Conservation (phyloP, 805 yeast species). For the Suhomyces canberraensis region DNA sequence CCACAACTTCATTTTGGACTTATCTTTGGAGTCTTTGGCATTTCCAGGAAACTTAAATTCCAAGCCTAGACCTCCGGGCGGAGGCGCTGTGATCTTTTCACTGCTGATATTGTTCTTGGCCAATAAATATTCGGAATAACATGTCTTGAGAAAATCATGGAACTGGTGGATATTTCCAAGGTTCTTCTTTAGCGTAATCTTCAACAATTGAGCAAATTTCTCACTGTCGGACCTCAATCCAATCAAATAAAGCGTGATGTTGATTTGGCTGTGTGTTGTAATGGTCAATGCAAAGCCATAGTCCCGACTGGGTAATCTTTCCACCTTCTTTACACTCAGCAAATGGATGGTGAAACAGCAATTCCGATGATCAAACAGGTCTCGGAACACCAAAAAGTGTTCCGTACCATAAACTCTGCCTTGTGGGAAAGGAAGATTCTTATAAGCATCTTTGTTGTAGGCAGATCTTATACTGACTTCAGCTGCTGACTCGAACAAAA, state of each 20-base stretch:
- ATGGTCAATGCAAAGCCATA: constrained; percentile 78
- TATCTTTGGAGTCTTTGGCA: constrained; percentile 70
- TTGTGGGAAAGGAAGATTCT: constrained; percentile 39
- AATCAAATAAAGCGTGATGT: constrained; percentile 65
- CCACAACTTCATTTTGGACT: constrained; percentile 88
- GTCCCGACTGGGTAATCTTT: constrained; percentile 72
- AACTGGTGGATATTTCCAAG: constrained; percentile 59
- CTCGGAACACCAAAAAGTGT: constrained; percentile 72
- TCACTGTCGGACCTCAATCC: constrained; percentile 81
- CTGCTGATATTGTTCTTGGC: constrained; percentile 50
- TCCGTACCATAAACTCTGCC: constrained; percentile 69
- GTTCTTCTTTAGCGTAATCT: constrained; percentile 58
- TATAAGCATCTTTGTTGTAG: constrained; percentile 18
- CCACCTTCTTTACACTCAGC: constrained; percentile 78
- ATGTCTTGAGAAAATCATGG: constrained; percentile 60
- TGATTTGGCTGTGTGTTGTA: constrained; percentile 61
- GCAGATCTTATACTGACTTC: constrained; percentile 43
- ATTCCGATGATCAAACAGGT: constrained; percentile 62
- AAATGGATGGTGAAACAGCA: constrained; percentile 72
- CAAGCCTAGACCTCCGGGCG: constrained; percentile 85
- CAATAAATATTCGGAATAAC: constrained; percentile 83
- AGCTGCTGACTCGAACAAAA: constrained; percentile 64
- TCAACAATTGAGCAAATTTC: constrained; percentile 68
- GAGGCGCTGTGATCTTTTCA: constrained; percentile 49
- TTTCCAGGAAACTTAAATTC: constrained; percentile 88